Conservation (phyloP, 768 basidiomycete genomes). For the Cystofilobasidium capitatum region DNA sequence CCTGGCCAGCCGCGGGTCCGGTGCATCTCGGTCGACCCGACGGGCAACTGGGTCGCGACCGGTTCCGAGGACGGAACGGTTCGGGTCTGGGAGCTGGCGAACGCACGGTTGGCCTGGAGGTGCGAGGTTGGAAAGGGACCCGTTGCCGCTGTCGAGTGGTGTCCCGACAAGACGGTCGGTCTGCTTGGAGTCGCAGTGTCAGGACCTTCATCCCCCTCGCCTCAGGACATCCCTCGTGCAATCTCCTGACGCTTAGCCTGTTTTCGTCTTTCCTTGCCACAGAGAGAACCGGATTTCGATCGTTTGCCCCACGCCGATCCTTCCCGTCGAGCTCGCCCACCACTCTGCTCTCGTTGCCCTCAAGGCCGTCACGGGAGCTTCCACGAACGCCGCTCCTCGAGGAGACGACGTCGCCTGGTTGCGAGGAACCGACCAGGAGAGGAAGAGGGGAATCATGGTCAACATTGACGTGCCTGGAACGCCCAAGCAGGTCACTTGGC, state of each 20-base stretch:
- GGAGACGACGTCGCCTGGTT: constrained; percentile 42
- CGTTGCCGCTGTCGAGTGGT: constrained; percentile 84
- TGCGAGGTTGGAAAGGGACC: constrained; percentile 69
- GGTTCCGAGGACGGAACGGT: constrained; percentile 83
- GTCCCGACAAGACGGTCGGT: constrained; percentile 69
- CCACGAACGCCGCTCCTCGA: constrained; percentile 27
- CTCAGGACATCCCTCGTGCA: neutral
- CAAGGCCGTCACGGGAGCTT: constrained; percentile 51
- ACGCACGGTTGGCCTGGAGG: constrained; percentile 75
- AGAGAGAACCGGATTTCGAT: constrained; percentile 63
- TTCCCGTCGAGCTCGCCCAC: constrained; percentile 66
- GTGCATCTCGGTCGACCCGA: constrained; percentile 68
- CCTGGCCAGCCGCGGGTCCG: constrained; percentile 54
- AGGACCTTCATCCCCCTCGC: constrained; percentile 38
- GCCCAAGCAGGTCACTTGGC: constrained; percentile 79
- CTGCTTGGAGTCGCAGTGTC: constrained; percentile 73
- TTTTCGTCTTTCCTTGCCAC: constrained; percentile 24
- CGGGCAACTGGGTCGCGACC: constrained; percentile 82
- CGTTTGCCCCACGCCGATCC: constrained; percentile 48
- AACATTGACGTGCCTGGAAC: constrained; percentile 43
- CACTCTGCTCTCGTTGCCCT: constrained; percentile 50
- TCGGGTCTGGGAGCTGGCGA: constrained; percentile 80
- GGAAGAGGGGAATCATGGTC: constrained; percentile 42
- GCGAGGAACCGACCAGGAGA: constrained; percentile 38
- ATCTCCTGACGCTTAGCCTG: constrained; percentile 27